Evolutionary conservation across 192 early-diverging fungal species (phyloP).

Genomic region (Backusella morwellensis): DNA sequence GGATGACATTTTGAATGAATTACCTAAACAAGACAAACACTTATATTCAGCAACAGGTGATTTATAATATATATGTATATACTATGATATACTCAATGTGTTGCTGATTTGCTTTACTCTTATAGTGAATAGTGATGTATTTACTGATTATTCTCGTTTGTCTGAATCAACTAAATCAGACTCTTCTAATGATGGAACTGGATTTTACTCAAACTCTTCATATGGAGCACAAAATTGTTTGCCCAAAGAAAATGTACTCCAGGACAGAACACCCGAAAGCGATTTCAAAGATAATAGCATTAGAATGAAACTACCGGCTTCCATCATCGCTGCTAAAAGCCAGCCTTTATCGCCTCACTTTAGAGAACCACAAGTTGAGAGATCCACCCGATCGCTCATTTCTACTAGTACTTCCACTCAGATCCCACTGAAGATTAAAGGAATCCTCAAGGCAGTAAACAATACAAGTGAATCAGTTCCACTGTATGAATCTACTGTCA

Average conservation of each 20-base stretch:
- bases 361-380: neutral
- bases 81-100: neutral
- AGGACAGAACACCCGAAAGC: neutral
- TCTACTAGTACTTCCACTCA: neutral
- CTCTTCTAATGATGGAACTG: neutral
- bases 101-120: neutral
- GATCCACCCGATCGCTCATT: neutral
- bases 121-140: neutral
- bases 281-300: neutral
- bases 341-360: neutral
- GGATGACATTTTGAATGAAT: neutral
- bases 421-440: neutral
- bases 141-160: neutral
- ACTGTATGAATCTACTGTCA: neutral
- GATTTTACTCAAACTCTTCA: neutral
- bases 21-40: neutral
- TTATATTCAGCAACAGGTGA: neutral
- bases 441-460: neutral
- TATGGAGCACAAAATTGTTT: neutral
- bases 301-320: neutral
- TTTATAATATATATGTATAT: neutral
- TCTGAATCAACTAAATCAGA: neutral
- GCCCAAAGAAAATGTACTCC: neutral
- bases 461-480: neutral
- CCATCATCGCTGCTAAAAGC: neutral